Evolutionary conservation across 2,329 filamentous ascomycete species (phyloP).

Genomic region (Shiraia bambusicola): DNA sequence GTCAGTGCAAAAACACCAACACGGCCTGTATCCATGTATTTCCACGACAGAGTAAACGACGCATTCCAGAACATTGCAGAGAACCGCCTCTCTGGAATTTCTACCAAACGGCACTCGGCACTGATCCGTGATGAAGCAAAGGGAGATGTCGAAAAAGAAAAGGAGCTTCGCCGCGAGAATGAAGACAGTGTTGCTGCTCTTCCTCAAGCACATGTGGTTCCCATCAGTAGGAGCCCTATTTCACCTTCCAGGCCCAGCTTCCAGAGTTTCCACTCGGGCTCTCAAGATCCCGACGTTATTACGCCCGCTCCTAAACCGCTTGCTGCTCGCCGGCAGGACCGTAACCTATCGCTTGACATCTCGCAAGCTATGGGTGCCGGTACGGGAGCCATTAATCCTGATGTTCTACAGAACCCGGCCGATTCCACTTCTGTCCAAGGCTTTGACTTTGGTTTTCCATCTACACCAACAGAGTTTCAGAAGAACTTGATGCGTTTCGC

Average conservation of each 20-base stretch:
- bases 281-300: slow-evolving; percentile 29
- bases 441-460: slow-evolving; percentile 69
- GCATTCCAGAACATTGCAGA: slow-evolving; percentile 84
- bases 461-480: slow-evolving; percentile 82
- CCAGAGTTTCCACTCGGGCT: slow-evolving; percentile 20
- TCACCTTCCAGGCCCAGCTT: slow-evolving; percentile 25
- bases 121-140: slow-evolving; percentile 79
- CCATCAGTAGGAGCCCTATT: slow-evolving; percentile 47
- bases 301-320: slow-evolving; percentile 30
- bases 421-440: slow-evolving; percentile 22
- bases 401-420: slow-evolving; percentile 39
- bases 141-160: slow-evolving; percentile 76
- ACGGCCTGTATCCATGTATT: slow-evolving; percentile 68
- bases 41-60: slow-evolving; percentile 85
- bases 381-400: slow-evolving; percentile 45
- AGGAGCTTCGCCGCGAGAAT: slow-evolving; percentile 76
- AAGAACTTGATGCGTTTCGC: slow-evolving; percentile 89
- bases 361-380: slow-evolving; percentile 38
- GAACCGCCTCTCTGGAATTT: slow-evolving; percentile 56
- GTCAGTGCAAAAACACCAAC: slow-evolving; percentile 55
- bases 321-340: slow-evolving; percentile 46
- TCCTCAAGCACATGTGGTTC: slow-evolving; percentile 56
- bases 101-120: slow-evolving; percentile 69
- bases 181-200: slow-evolving; percentile 83
- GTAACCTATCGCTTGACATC: slow-evolving; percentile 48